Conservation (phyloP, 345 rosid species). For the Arabidopsis arenosa region DNA sequence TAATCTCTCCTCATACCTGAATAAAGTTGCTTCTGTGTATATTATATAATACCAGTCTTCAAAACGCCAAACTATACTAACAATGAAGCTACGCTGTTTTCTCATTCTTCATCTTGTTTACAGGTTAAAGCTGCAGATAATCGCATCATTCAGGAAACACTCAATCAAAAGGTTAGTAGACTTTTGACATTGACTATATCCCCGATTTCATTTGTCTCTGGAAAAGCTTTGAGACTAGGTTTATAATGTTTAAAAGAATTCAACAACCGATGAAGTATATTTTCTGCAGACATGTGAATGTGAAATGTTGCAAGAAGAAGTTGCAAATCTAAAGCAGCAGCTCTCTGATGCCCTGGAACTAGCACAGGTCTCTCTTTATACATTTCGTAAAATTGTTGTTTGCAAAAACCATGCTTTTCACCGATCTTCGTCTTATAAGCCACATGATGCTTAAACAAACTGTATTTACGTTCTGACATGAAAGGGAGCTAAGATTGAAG, state of each 20-base stretch:
- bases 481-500: slow-evolving; percentile 76
- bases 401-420: background rate
- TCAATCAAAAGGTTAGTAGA: slow-evolving; percentile 72
- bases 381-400: slow-evolving; percentile 35
- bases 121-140: slow-evolving; percentile 97
- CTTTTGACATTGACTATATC: slow-evolving; percentile 5
- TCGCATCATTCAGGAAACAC: slow-evolving; percentile 88
- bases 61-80: slow-evolving; percentile 5
- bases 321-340: slow-evolving; percentile 74
- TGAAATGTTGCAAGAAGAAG: slow-evolving; percentile 68
- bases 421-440: slow-evolving; percentile 16
- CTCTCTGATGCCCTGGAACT: slow-evolving; percentile 65
- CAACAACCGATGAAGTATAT: slow-evolving; percentile 28
- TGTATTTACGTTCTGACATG: slow-evolving; percentile 17
- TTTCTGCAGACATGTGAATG: slow-evolving; percentile 74
- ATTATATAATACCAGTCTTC: background rate
- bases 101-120: slow-evolving; percentile 37
- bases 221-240: background rate
- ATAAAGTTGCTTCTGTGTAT: background rate
- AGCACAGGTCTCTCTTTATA: slow-evolving; percentile 39
- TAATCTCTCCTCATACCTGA: background rate
- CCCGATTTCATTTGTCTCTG: background rate
- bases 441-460: slow-evolving; percentile 32
- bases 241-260: slow-evolving; percentile 3
- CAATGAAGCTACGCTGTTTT: slow-evolving; percentile 7